Percentiles rank a stretch among this genome's conserved stretches.
Conservation (phyloP, 495 filamentous ascomycete genomes). For the Pyronema domesticum region DNA sequence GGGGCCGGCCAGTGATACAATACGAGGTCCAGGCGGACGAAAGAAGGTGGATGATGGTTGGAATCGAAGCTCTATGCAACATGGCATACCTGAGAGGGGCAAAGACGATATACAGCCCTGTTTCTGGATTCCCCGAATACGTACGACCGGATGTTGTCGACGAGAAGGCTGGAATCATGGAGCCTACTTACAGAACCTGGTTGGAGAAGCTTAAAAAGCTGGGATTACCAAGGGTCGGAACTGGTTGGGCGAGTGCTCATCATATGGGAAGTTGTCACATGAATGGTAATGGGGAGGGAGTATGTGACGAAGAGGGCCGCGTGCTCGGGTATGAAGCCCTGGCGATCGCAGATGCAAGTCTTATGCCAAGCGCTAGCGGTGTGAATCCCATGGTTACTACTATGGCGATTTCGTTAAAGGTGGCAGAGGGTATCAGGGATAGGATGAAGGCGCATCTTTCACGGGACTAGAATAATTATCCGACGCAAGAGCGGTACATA, state of each 20-base stretch:
- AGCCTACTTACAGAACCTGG: background rate
- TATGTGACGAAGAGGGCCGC: conserved; percentile 55
- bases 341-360: conserved; percentile 71
- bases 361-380: conserved; percentile 76
- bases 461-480: too few relatives aligned
- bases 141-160: background rate
- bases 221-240: background rate
- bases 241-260: conserved; percentile 39
- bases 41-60: background rate
- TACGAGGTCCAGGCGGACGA: conserved; percentile 43
- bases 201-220: background rate
- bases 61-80: too few relatives aligned
- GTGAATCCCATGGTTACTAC: conserved; percentile 89
- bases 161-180: background rate
- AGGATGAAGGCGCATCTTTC: background rate
- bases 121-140: background rate
- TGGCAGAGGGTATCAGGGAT: conserved; percentile 27
- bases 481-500: too few relatives aligned
- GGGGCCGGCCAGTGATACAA: conserved; percentile 38
- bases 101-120: conserved; percentile 40
- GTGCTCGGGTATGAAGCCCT: conserved; percentile 62
- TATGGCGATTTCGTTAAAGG: conserved; percentile 63
- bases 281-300: conserved; percentile 33
- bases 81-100: conserved; percentile 40
- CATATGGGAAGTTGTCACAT: conserved; percentile 89